Evolutionary conservation across 768 basidiomycete genomes (phyloP).

Genomic region (Hydnomerulius pinastri): DNA sequence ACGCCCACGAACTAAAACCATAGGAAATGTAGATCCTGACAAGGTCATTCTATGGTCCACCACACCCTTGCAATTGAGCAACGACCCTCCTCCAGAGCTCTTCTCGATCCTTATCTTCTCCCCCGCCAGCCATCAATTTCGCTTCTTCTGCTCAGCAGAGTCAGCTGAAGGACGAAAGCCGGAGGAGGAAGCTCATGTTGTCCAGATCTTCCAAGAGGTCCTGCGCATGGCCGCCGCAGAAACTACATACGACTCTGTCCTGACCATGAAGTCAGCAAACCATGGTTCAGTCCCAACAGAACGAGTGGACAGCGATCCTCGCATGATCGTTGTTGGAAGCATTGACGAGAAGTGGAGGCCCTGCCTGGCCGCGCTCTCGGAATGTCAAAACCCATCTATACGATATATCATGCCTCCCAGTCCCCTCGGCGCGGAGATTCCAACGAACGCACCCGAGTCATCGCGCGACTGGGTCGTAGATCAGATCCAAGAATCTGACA

Average conservation of each 20-base stretch:
- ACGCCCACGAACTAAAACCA: conserved; percentile 8
- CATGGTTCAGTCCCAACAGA: background rate
- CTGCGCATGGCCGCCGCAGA: conserved; percentile 1
- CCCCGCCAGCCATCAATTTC: conserved; percentile 10
- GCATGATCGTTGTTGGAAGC: conserved; percentile 9
- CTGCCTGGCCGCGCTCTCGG: conserved; percentile 8
- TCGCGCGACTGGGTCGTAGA: background rate
- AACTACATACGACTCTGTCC: conserved; percentile 7
- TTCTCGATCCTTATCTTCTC: conserved; percentile 24
- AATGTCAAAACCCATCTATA: background rate
- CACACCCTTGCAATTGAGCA: conserved; percentile 3
- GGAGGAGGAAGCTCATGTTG: conserved; percentile 15
- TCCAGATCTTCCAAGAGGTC: conserved; percentile 13
- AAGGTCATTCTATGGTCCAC: conserved; percentile 22
- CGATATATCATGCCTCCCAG: conserved; percentile 9
- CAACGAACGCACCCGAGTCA: background rate
- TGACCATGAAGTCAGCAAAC: background rate
- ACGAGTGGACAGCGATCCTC: conserved; percentile 7
- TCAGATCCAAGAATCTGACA: conserved; percentile 12
- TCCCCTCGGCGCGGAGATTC: background rate
- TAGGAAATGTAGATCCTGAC: conserved; percentile 17
- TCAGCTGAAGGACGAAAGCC: conserved; percentile 4
- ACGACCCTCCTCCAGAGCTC: background rate
- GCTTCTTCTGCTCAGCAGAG: conserved; percentile 20
- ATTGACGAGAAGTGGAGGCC: conserved; percentile 11